Conservation (phyloP, 164 flowering plant genomes). For the Kalanchoe fedtschenkoi region DNA sequence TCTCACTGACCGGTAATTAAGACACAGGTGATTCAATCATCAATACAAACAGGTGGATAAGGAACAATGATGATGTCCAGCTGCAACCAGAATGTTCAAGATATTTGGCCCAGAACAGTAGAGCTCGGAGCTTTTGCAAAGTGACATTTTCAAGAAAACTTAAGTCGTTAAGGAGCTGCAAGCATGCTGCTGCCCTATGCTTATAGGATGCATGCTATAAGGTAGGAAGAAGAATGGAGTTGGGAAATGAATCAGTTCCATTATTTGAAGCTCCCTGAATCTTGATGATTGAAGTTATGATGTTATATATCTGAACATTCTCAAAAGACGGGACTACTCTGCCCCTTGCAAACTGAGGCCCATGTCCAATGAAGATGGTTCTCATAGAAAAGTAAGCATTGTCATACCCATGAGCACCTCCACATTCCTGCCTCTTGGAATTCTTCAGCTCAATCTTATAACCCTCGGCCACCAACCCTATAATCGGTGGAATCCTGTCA, state of each 20-base stretch:
- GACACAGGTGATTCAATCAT: too few relatives aligned
- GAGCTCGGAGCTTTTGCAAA: too few relatives aligned
- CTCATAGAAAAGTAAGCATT: conserved; percentile 89
- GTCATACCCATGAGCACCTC: conserved; percentile 95
- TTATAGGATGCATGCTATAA: conserved; percentile 7
- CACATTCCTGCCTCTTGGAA: conserved; percentile 53
- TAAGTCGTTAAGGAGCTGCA: too few relatives aligned
- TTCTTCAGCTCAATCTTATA: conserved; percentile 71
- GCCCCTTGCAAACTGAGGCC: conserved; percentile 76
- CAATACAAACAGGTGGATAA: too few relatives aligned
- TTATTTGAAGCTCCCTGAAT: conserved; percentile 72
- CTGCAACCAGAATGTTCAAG: too few relatives aligned
- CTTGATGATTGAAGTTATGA: conserved; percentile 59
- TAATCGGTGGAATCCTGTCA: conserved; percentile 70
- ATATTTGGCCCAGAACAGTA: too few relatives aligned
- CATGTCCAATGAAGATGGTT: conserved; percentile 81
- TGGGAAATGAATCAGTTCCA: conserved; percentile 55
- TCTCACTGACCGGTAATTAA: too few relatives aligned
- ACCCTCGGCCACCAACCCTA: conserved; percentile 77
- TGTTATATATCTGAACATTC: conserved; percentile 79
- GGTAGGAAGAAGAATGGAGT: conserved; percentile 46
- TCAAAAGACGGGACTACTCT: conserved; percentile 77
- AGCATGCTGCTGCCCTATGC: too few relatives aligned
- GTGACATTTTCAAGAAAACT: too few relatives aligned
- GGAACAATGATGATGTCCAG: too few relatives aligned